Base-by-base conservation (phyloP, 202 grass and related monocot genomes). In the Carex sylvatica region DNA sequence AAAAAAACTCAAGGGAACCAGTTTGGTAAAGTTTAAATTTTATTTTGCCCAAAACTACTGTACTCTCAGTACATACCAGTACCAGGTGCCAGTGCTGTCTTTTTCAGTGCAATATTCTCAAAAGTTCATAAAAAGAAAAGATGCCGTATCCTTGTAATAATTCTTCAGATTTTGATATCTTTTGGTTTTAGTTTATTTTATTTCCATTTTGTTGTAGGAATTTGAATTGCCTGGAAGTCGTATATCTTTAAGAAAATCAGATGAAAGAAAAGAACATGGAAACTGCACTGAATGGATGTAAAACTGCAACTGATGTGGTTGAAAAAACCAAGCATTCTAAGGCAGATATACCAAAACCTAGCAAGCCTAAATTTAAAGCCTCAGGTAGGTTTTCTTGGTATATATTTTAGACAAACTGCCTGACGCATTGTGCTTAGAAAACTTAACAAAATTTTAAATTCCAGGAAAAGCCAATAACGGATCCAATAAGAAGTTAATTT, bases 371-470 rank as follows among this genome's bases (percentile, higher is more conserved):
- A 72, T 67, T 87, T 30, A 92, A 93, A 88, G 77, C 80, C 52
- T 69, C 88, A 89, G 93, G 93, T 99, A 79, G 82, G 20, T 70
- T 87, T 33, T 66, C 42, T 80, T 89, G n/a, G 42, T 70, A 42
- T 42, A 33, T 74, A 58, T 84, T 84, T 42, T 56, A 65, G 46
- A 2, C 82, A 84, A 66, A 74, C 24, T 60, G 74, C 5, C 31
- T 78, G 68, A 71, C 14, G 46, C 56, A 51, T 26, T 56, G 16
- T 62, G 59, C 26, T 38, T 60, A 70, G 51, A 62, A 74, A 1
- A 75, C 70, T 10, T 66, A 58, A 35, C 2, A 74, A 77, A 30
- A 15, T 24, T 64, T 83, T 30, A 59, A 18, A 87, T 90, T 91
- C 62, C 91, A 96, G 93, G 85, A 76, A 95, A 93, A 76, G 52